Conservation (phyloP, 331 rosid genomes). For the Malus hybrid region DNA sequence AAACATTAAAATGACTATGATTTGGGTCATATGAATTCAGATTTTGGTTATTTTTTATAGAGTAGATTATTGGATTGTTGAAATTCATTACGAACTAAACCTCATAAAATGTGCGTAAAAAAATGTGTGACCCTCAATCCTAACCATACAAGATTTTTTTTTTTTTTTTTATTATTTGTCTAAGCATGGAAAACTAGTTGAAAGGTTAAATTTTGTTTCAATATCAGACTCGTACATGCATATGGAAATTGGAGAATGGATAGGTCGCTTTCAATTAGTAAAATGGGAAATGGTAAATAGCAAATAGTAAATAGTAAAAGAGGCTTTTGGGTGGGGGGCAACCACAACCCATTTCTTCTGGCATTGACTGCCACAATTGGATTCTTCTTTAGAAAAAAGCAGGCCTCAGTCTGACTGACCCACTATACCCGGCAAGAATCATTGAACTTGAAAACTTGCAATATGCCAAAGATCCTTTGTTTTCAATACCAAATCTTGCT, state of each 20-base stretch:
- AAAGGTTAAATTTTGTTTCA: neutral
- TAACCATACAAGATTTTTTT: no score
- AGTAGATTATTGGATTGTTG: no score
- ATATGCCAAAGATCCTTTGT: constrained; percentile 3
- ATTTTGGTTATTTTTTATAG: no score
- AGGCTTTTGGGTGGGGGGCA: neutral
- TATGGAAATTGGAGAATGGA: neutral
- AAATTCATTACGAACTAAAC: no score
- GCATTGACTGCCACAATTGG: neutral
- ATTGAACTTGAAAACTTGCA: constrained; percentile 17
- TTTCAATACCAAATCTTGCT: neutral
- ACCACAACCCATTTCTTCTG: neutral
- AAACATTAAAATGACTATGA: no score
- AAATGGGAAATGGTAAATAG: no score
- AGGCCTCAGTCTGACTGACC: constrained; percentile 8
- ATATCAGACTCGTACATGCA: neutral
- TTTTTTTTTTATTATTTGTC: no score
- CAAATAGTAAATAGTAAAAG: no score
- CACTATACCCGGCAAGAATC: constrained; percentile 36
- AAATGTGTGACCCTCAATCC: no score
- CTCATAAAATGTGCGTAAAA: no score
- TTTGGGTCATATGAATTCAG: no score
- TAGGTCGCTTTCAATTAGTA: no score
- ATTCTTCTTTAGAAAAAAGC: constrained; percentile 15
- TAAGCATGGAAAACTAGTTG: neutral